Evolutionary conservation across 768 basidiomycete genomes (phyloP).

Genomic region (Sarcodon sp.): DNA sequence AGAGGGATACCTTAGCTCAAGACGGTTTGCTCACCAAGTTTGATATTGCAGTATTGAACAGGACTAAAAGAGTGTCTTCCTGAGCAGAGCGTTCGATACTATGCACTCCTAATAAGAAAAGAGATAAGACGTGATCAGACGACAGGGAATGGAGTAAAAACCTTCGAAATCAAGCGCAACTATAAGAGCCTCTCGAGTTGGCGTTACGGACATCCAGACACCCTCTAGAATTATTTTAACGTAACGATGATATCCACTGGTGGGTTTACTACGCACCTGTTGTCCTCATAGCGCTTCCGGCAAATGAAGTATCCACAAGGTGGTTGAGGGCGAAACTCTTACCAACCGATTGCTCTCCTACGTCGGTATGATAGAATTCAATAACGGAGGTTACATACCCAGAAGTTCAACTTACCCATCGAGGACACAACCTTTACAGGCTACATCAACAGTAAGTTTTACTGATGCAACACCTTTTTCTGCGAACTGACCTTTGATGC

Average conservation of each 20-base stretch:
- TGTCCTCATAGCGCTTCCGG: conserved; percentile 54
- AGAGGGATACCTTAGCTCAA: background rate
- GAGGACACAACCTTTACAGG: conserved; percentile 55
- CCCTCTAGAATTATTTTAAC: conserved; percentile 22
- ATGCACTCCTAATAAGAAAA: conserved; percentile 30
- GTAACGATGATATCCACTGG: too few relatives aligned
- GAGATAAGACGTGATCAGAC: background rate
- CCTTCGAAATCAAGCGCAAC: conserved; percentile 60
- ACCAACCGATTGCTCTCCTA: conserved; percentile 52
- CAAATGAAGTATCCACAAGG: conserved; percentile 50
- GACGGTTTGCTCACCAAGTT: conserved; percentile 30
- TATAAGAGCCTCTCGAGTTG: conserved; percentile 37
- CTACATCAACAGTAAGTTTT: conserved; percentile 13
- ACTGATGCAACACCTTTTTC: background rate
- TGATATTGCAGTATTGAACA: conserved; percentile 55
- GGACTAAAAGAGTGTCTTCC: conserved; percentile 48
- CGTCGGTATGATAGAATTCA: background rate
- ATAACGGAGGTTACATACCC: background rate
- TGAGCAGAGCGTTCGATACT: conserved; percentile 52
- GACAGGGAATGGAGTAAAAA: conserved; percentile 4
- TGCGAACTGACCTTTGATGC: conserved; percentile 29
- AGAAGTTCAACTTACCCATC: conserved; percentile 28
- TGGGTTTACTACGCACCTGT: conserved; percentile 10
- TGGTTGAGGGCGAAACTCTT: conserved; percentile 50
- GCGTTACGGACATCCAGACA: conserved; percentile 57